phyloP scores from a whole-genome alignment of 306 rosid species.

The Vicia villosa region DNA sequence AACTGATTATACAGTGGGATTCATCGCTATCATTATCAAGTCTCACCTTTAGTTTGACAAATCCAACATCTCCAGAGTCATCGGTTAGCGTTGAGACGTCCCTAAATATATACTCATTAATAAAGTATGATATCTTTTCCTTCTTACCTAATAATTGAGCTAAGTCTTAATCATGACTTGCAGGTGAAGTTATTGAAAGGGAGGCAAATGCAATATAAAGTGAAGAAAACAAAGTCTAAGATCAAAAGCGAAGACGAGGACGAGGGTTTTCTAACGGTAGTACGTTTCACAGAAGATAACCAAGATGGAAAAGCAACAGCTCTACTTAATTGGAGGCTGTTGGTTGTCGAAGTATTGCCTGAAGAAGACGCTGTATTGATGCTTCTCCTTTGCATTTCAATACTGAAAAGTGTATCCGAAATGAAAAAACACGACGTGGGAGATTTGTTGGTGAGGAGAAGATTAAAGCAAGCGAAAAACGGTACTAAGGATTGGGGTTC shows the following conservation, averaged over 20 bases:
- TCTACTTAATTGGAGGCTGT: slow-evolving; percentile 79
- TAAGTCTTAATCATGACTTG: slow-evolving; percentile 10
- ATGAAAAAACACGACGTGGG: slow-evolving; percentile 79
- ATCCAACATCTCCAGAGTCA: slow-evolving; percentile 54
- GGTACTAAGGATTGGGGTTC: slow-evolving; percentile 89
- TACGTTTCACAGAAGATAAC: slow-evolving; percentile 71
- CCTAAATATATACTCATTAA: slow-evolving; percentile 4
- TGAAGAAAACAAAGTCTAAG: slow-evolving; percentile 40
- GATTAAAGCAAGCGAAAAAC: slow-evolving; percentile 62
- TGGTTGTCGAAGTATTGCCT: slow-evolving; percentile 69
- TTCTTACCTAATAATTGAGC: slow-evolving; percentile 7
- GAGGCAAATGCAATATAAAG: slow-evolving; percentile 68
- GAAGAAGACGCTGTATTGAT: slow-evolving; percentile 81
- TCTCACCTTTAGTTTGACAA: slow-evolving; percentile 62
- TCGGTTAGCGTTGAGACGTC: slow-evolving; percentile 52
- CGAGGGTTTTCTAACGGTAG: slow-evolving; percentile 66
- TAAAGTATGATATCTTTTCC: background rate
- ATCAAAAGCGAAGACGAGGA: slow-evolving; percentile 49
- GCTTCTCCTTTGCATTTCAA: slow-evolving; percentile 77
- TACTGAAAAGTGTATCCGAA: slow-evolving; percentile 74
- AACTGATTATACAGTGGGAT: slow-evolving; percentile 66
- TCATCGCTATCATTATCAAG: slow-evolving; percentile 54
- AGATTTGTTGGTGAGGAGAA: slow-evolving; percentile 68
- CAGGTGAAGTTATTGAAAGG: slow-evolving; percentile 85
- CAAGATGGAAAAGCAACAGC: slow-evolving; percentile 81